Conservation (phyloP, 2,329 filamentous ascomycete species). For the Talaromyces verruculosus region DNA sequence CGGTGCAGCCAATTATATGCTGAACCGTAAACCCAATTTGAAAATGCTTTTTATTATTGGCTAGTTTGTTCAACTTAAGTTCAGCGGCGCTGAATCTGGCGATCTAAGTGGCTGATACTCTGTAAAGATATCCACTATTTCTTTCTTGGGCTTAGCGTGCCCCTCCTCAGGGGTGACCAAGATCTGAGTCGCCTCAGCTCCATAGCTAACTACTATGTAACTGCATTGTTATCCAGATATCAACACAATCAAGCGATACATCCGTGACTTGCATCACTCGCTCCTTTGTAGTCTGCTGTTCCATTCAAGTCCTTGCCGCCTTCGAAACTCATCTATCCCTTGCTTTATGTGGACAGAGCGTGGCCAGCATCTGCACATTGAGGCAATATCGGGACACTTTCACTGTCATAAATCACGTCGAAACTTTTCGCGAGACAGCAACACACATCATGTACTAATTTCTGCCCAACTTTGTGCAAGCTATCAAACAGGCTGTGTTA, state of each 20-base stretch:
- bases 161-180: not conserved
- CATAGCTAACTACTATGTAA: too few species aligned
- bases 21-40: not conserved
- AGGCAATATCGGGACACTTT: not conserved
- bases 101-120: not conserved
- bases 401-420: not conserved
- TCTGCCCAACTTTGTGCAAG: not conserved
- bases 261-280: not conserved
- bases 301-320: not conserved
- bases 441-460: not conserved
- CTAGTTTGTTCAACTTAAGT: not conserved
- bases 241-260: not conserved
- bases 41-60: not conserved
- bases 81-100: not conserved
- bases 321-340: not conserved
- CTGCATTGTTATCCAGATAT: not conserved
- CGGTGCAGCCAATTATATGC: not conserved
- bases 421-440: not conserved
- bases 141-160: not conserved
- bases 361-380: not conserved
- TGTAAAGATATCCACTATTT: not conserved
- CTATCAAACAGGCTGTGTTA: not conserved
- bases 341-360: not conserved
- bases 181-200: too few species aligned
- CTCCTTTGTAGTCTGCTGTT: not conserved